Evolutionary conservation across 192 early-diverging fungal genomes (phyloP), one percentile per base, ranked within the genome.

Genomic region (Rhizoclosmatium sp.): DNA sequence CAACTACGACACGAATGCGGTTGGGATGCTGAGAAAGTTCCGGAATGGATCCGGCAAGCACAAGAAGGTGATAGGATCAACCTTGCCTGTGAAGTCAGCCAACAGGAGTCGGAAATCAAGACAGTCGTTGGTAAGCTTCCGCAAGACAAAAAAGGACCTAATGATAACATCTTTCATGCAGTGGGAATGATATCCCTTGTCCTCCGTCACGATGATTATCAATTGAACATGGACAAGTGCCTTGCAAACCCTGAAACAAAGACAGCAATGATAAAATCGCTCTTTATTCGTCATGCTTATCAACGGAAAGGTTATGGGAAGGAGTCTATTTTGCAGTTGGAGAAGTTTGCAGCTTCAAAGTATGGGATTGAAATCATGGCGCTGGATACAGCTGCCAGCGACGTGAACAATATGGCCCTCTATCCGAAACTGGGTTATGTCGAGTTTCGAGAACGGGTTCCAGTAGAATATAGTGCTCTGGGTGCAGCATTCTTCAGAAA

Each of bases 121-220:
- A 31, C 31, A 31, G 31, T 31, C 31, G 31, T 31, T 31, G 31
- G 31, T 31, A 31, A 31, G 31, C 31, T 31, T 31, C 31, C 0
- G 31, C 31, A 31, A 31, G 51, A 16, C 16, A 54, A 54, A 54
- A 16, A 7, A 54, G 9, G 16, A 1, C 51, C 51, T 0, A 54
- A 16, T 16, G 9, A 54, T 54, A 7, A 54, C 31, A 54, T 54
- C 0, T 16, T 0, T 54, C 16, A 54, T 54, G 51, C 51, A 54
- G 51, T 64, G 21, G 61, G 61, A 64, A 64, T 64, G 61, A 41
- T 64, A 10, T 64, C 61, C 12, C 61, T 64, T 41, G 61, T 64
- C 10, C 10, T 64, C 10, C 7, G 21, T 9, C 0, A 39, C 21
- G 61, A 64, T 21, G 61, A 64, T 0, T 54, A 54, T 16, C 9